Base-by-base conservation (phyloP, 768 basidiomycete species). In the Ramaria sp. region DNA sequence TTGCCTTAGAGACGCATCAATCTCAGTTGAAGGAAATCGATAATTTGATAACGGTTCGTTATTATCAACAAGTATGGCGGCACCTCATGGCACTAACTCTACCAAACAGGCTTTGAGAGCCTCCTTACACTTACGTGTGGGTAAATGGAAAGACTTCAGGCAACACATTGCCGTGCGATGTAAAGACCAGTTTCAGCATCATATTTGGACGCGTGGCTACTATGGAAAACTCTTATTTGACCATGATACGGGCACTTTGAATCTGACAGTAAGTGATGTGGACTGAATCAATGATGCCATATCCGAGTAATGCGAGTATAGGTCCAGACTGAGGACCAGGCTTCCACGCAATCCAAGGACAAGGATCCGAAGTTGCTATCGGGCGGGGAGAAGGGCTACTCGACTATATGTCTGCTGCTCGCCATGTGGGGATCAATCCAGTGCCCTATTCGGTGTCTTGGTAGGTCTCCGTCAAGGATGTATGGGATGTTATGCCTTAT, bases 351-450 rank as follows among this genome's bases (percentile, higher is more conserved):
- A 67, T 63, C 66, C 20, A 74, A 78, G 34, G 88, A 91, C 63
- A 91, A 91, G 68, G 88, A 93, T 65, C 87, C 91, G 3, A 83
- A 83, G 38, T 86, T 86, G 33, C 75, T 94, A 15, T 91, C 88
- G 61, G 94, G 94, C 48, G 94, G 95, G 38, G 95, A 98, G 69
- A 95, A 96, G 69, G 93, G 91, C 6, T 99, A 96, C 71, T 89
- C 93, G 6, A 97, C 95, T 0, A 91, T 97, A 60, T 94, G 92
- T 62, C 69, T 99, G 51, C 73, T 99, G 49, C 73, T 98, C n/a
- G 85, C 96, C 4, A 75, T 99, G 46, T 99, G 96, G 96, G 90
- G 96, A 64, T 85, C 91, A 15, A 92, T 94, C 56, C 87, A 89
- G 0, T 94, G 94, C 67, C 96, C 96, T 1, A 75, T 99, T 47